Conservation (phyloP, 768 basidiomycete species). For the Termitomyces sp. region DNA sequence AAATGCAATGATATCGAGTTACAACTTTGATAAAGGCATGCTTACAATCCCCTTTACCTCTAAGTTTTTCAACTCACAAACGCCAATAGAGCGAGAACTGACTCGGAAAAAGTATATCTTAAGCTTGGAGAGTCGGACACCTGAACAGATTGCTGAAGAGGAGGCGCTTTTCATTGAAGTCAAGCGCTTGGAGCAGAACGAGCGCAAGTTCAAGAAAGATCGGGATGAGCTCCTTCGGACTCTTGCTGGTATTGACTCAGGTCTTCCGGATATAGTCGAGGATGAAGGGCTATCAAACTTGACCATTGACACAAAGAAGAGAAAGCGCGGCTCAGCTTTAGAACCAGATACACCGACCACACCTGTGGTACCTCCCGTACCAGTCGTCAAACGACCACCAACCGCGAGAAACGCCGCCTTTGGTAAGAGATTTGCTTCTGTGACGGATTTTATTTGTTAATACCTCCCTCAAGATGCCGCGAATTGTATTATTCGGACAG, state of each 20-base stretch:
- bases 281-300: slow-evolving; percentile 58
- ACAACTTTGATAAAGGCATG: slow-evolving; percentile 86
- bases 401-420: slow-evolving; percentile 55
- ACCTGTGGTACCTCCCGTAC: slow-evolving; percentile 30
- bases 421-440: slow-evolving; percentile 35
- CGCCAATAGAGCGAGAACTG: slow-evolving; percentile 68
- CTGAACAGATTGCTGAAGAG: slow-evolving; percentile 90
- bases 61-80: neutral
- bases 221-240: slow-evolving; percentile 84
- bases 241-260: slow-evolving; percentile 83
- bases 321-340: slow-evolving; percentile 44
- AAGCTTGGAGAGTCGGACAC: slow-evolving; percentile 85
- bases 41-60: neutral
- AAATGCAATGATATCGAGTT: slow-evolving; percentile 61
- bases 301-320: slow-evolving; percentile 53
- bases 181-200: slow-evolving; percentile 92
- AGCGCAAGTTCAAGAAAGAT: slow-evolving; percentile 83
- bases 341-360: slow-evolving; percentile 50
- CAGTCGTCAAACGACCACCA: slow-evolving; percentile 38
- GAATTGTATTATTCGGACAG: slow-evolving; percentile 73
- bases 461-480: slow-evolving; percentile 45
- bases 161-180: slow-evolving; percentile 92
- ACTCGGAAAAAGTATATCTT: slow-evolving; percentile 85
- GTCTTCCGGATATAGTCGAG: slow-evolving; percentile 68
- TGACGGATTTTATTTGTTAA: slow-evolving; percentile 10